phyloP scores from a whole-genome alignment of 2,329 filamentous ascomycete species.

The Fusarium kyushuense region DNA sequence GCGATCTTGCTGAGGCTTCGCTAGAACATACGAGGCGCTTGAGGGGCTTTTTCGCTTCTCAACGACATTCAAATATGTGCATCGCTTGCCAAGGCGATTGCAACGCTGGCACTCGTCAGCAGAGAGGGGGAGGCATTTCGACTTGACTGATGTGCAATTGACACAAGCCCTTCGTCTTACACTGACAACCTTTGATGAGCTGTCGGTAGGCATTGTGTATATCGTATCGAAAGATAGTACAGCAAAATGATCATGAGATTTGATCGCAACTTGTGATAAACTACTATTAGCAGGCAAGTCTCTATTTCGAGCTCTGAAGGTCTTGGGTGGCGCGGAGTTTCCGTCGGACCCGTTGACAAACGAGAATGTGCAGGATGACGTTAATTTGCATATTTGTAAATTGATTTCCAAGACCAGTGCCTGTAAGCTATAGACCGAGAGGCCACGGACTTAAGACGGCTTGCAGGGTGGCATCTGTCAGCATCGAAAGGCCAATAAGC shows the following conservation, averaged over 20 bases:
- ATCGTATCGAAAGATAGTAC: not conserved
- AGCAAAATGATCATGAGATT: not conserved
- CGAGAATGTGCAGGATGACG: slow-evolving; percentile 7
- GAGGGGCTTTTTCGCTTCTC: slow-evolving; percentile 24
- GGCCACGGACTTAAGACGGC: not conserved
- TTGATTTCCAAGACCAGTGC: not conserved
- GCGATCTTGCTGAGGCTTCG: too few species aligned
- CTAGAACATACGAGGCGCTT: slow-evolving; percentile 3
- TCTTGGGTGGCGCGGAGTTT: slow-evolving; percentile 2
- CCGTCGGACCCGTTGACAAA: slow-evolving; percentile 12
- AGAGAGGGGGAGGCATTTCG: slow-evolving; percentile 29
- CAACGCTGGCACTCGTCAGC: slow-evolving; percentile 31
- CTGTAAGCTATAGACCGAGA: not conserved
- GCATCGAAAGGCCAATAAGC: slow-evolving; percentile 4
- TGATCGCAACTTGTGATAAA: not conserved
- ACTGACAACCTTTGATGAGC: not conserved
- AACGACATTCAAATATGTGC: slow-evolving; percentile 19
- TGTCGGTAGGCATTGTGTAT: slow-evolving; percentile 2
- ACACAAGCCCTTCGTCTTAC: slow-evolving; percentile 30
- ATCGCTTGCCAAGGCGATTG: slow-evolving; percentile 23
- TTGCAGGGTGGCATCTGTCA: slow-evolving; percentile 2
- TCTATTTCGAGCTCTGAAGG: not conserved
- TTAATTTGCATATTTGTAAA: not conserved
- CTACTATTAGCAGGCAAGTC: not conserved
- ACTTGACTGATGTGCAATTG: slow-evolving; percentile 31